A percentile compares a stretch with the other conserved stretches of the same genome.
Evolutionary conservation across 768 basidiomycete species (phyloP).

Genomic region (Mycena albidolilacea): DNA sequence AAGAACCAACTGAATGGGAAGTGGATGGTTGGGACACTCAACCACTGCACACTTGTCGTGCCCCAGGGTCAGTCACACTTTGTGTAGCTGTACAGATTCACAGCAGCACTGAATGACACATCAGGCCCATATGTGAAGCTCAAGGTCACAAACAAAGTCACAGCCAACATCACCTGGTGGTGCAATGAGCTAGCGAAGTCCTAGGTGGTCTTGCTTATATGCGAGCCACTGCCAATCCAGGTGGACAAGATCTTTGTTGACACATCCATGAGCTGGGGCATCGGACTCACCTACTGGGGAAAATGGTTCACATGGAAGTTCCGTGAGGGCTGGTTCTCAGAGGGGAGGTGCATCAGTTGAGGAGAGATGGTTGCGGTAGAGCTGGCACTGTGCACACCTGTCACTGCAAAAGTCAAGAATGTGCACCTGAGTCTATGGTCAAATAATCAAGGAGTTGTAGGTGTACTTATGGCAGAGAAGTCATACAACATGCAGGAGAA

Average conservation of each 20-base stretch:
- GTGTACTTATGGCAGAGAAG: slow-evolving; percentile 45
- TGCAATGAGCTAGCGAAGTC: background rate
- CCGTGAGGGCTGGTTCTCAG: slow-evolving; percentile 46
- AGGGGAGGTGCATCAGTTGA: slow-evolving; percentile 57
- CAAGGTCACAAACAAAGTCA: background rate
- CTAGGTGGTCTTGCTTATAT: slow-evolving; percentile 11
- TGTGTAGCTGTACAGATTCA: background rate
- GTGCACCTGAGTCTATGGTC: slow-evolving; percentile 51
- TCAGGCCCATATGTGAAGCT: background rate
- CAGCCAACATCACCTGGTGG: background rate
- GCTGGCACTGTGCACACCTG: slow-evolving; percentile 52
- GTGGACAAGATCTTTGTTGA: slow-evolving; percentile 54
- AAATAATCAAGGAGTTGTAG: slow-evolving; percentile 59
- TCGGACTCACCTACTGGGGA: slow-evolving; percentile 55
- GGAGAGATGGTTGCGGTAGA: slow-evolving; percentile 62
- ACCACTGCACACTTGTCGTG: slow-evolving; percentile 7
- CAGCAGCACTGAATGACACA: background rate
- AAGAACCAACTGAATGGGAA: no score
- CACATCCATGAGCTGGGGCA: slow-evolving; percentile 56
- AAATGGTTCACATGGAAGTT: slow-evolving; percentile 60
- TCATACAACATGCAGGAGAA: slow-evolving; percentile 47
- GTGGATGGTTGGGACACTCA: slow-evolving; percentile 5
- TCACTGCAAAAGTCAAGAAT: slow-evolving; percentile 42
- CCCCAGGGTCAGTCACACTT: slow-evolving; percentile 9
- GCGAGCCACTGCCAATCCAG: slow-evolving; percentile 20